These are phyloP conservation scores for Eruca vesicaria DNA, from an alignment of 441 rosid genomes.

Conservation along the genomic window DNA sequence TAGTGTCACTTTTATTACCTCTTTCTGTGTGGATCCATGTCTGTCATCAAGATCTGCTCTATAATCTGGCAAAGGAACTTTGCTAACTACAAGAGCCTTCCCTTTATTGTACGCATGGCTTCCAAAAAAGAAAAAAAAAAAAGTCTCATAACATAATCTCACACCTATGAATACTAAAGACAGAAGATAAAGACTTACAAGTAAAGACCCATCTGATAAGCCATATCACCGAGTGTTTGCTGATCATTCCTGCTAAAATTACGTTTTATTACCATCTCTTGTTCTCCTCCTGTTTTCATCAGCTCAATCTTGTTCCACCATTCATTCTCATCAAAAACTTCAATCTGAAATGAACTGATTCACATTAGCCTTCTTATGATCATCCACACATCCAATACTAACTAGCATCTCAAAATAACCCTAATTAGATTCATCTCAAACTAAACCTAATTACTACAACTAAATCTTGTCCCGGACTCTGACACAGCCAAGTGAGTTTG, in stretches of 20 bases:
- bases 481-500: background rate
- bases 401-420: background rate
- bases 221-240: slow-evolving; percentile 70
- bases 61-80: slow-evolving; percentile 92
- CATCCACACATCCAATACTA: background rate
- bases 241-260: slow-evolving; percentile 71
- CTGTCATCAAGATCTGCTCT: slow-evolving; percentile 90
- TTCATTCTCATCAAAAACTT: slow-evolving; percentile 72
- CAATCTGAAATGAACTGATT: slow-evolving; percentile 48
- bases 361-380: background rate
- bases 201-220: slow-evolving; percentile 67
- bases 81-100: slow-evolving; percentile 83
- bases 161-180: background rate
- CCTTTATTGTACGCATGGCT: slow-evolving; percentile 95
- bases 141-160: slow-evolving; percentile 17
- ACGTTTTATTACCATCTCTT: slow-evolving; percentile 68
- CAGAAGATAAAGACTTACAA: slow-evolving; percentile 56
- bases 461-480: background rate
- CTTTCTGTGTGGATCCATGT: slow-evolving; percentile 89
- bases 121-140: slow-evolving; percentile 28
- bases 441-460: background rate
- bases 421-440: background rate
- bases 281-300: slow-evolving; percentile 60
- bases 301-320: slow-evolving; percentile 82
- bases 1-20: slow-evolving; percentile 41